Percentiles rank a stretch among this genome's conserved stretches.
Evolutionary conservation across 139 green algal species (phyloP).

Genomic region (Edaphochlamys debaryana): DNA sequence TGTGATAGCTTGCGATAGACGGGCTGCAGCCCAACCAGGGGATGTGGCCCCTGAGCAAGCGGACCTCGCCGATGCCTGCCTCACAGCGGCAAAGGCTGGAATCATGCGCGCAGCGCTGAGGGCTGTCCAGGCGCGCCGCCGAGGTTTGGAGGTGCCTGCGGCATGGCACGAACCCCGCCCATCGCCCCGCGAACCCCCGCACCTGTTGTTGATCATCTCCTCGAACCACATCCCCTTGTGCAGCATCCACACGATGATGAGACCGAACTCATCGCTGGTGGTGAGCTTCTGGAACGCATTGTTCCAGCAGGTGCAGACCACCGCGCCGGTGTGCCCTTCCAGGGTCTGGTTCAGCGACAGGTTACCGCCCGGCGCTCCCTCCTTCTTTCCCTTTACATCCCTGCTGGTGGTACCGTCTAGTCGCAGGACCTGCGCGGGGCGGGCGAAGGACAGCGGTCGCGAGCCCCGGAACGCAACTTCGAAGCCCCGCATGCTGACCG

Average conservation of each 20-base stretch:
- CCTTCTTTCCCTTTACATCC: constrained; percentile 46
- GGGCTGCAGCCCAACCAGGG: no score
- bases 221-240: constrained; percentile 88
- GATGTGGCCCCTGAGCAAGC: no score
- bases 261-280: constrained; percentile 79
- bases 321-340: constrained; percentile 77
- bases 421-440: constrained; percentile 57
- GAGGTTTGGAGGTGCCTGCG: no score
- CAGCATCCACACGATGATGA: constrained; percentile 92
- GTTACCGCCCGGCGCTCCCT: constrained; percentile 48
- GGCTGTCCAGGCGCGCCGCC: no score
- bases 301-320: constrained; percentile 81
- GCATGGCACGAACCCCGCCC: no score
- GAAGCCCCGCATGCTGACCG: constrained; percentile 22
- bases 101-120: no score
- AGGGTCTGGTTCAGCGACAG: constrained; percentile 83
- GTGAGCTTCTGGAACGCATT: constrained; percentile 83
- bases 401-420: constrained; percentile 58
- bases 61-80: no score
- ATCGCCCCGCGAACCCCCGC: no score
- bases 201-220: constrained; percentile 94
- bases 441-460: not conserved
- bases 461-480: constrained; percentile 30
- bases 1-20: no score
- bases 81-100: no score